A percentile compares a stretch with the other conserved stretches of the same genome.
phyloP scores from a whole-genome alignment of 352 stramenopile genomes.

The Pythium brachiatum region DNA sequence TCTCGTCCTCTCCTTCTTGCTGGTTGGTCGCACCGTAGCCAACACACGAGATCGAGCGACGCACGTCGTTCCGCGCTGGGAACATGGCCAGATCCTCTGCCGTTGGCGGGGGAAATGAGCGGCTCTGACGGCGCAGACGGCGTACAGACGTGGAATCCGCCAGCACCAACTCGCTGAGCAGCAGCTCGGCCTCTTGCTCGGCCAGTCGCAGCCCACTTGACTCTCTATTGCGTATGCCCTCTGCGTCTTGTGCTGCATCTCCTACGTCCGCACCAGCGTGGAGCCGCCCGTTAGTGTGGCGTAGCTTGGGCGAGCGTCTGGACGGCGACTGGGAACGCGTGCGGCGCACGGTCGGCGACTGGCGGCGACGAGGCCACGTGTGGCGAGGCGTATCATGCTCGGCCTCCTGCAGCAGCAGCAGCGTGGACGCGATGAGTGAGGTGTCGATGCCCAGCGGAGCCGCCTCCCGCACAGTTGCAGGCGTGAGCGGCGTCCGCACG shows the following conservation, averaged over 20 bases:
- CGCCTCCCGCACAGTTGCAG: background rate
- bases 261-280: background rate
- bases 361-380: background rate
- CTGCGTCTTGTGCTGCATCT: background rate
- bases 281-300: conserved; percentile 27
- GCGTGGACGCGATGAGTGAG: background rate
- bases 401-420: conserved; percentile 8
- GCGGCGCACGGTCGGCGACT: conserved; percentile 1
- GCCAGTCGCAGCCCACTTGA: background rate
- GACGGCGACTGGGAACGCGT: conserved; percentile 27
- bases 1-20: background rate
- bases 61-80: conserved; percentile 11
- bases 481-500: background rate
- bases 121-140: background rate
- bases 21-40: background rate
- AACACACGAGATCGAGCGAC: conserved; percentile 14
- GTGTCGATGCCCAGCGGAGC: background rate
- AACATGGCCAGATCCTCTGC: background rate
- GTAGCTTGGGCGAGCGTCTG: conserved; percentile 29
- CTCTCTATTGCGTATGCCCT: background rate
- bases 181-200: background rate
- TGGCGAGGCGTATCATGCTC: background rate
- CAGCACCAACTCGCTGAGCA: background rate
- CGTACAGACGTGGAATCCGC: background rate
- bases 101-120: background rate